A percentile compares a stretch with the other conserved stretches of the same genome.
Conservation (phyloP, 2,329 filamentous ascomycete genomes). For the Ascochyta rabiei region DNA sequence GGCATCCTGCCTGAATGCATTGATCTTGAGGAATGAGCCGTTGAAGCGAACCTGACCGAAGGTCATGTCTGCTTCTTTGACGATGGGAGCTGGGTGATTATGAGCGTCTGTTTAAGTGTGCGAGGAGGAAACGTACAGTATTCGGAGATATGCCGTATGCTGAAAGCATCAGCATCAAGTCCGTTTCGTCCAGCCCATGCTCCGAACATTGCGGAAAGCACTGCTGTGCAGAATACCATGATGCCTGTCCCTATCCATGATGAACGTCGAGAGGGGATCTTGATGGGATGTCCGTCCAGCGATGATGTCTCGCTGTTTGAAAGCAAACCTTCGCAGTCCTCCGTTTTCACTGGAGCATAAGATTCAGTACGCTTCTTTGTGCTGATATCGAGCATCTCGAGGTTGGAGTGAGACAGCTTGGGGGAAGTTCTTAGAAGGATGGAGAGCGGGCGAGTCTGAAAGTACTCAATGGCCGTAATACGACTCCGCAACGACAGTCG, state of each 20-base stretch:
- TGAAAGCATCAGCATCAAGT: slow-evolving; percentile 33
- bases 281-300: slow-evolving; percentile 9
- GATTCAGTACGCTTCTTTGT: slow-evolving; percentile 24
- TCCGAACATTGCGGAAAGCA: slow-evolving; percentile 30
- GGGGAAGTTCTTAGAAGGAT: neutral
- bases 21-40: slow-evolving; percentile 62
- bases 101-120: neutral
- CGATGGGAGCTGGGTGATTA: slow-evolving; percentile 33
- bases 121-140: slow-evolving; percentile 33
- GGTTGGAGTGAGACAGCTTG: neutral
- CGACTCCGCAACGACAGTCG: neutral
- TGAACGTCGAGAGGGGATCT: slow-evolving; percentile 1
- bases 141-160: slow-evolving; percentile 38
- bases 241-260: slow-evolving; percentile 25
- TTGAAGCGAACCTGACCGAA: slow-evolving; percentile 58
- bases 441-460: neutral
- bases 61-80: slow-evolving; percentile 50
- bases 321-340: slow-evolving; percentile 29
- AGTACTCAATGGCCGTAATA: neutral
- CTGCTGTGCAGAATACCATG: slow-evolving; percentile 23
- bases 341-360: slow-evolving; percentile 17
- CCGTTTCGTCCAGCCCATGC: slow-evolving; percentile 24
- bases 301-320: slow-evolving; percentile 20
- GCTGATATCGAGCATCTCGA: slow-evolving; percentile 24
- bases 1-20: slow-evolving; percentile 58